Percentiles rank a stretch among this genome's conserved stretches.
phyloP scores from a whole-genome alignment of 345 rosid species.

The Populus alba region DNA sequence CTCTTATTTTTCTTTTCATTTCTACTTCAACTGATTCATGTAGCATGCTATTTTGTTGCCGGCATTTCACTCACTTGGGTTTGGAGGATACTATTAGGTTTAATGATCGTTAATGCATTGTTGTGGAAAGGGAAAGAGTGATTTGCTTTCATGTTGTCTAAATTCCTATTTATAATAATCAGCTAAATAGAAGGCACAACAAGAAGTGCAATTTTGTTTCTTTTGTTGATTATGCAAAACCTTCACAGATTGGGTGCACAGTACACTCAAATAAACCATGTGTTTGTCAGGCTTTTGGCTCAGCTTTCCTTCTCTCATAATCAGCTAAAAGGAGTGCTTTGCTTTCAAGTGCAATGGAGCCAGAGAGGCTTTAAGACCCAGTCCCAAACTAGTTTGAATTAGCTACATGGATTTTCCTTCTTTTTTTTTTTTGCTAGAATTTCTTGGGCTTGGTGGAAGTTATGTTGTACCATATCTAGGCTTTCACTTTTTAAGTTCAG shows the following conservation, averaged over 20 bases:
- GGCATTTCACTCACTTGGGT: not conserved
- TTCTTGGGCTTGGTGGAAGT: no score
- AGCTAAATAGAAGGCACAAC: not conserved
- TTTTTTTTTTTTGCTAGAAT: not conserved
- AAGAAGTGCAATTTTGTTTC: not conserved
- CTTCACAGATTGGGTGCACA: not conserved
- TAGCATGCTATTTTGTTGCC: not conserved
- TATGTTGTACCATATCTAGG: not conserved
- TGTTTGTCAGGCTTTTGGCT: not conserved
- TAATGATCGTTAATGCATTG: constrained; percentile 1
- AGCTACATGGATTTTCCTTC: not conserved
- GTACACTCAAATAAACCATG: not conserved
- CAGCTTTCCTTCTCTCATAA: not conserved
- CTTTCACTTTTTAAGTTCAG: not conserved
- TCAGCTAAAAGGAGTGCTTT: not conserved
- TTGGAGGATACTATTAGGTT: not conserved
- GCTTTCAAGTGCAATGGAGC: not conserved
- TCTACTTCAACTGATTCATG: not conserved
- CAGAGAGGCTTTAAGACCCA: not conserved
- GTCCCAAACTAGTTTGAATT: not conserved
- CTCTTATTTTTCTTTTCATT: not conserved
- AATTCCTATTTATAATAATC: not conserved
- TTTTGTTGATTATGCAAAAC: not conserved
- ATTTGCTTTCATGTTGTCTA: not conserved
- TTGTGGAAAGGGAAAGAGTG: not conserved